Evolutionary conservation across 1,284 basidiomycete genomes (phyloP).

Genomic region (Ustilago shanxiensis): DNA sequence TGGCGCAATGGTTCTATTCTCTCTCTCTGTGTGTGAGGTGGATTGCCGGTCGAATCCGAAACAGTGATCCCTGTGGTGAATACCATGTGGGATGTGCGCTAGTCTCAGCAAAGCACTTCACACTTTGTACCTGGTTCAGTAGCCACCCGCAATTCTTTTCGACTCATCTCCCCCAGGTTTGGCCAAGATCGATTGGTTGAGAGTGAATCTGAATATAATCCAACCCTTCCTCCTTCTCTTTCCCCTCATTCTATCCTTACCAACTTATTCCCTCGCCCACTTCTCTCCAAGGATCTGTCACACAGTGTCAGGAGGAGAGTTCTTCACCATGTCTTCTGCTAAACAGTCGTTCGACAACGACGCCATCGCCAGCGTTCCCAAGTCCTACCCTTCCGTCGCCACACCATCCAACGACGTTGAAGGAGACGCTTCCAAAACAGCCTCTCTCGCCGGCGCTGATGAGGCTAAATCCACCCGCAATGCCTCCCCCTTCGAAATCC

Average conservation of each 20-base stretch:
- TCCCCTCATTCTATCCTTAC: neutral
- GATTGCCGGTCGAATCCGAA: slow-evolving; percentile 9
- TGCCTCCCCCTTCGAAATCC: slow-evolving; percentile 44
- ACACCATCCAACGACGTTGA: slow-evolving; percentile 9
- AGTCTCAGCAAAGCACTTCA: neutral
- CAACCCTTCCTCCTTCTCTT: neutral
- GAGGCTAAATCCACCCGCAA: slow-evolving; percentile 21
- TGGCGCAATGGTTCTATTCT: slow-evolving; percentile 24
- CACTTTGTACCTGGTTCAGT: too few species aligned
- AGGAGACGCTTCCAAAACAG: slow-evolving; percentile 31
- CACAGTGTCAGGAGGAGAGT: slow-evolving; percentile 33
- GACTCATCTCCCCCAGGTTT: slow-evolving; percentile 7
- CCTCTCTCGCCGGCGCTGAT: slow-evolving; percentile 17
- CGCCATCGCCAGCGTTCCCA: slow-evolving; percentile 40
- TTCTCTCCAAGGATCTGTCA: slow-evolving; percentile 37
- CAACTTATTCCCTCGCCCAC: neutral
- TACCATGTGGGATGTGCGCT: slow-evolving; percentile 15
- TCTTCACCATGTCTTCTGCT: slow-evolving; percentile 30
- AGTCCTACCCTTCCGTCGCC: slow-evolving; percentile 24
- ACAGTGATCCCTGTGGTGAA: neutral
- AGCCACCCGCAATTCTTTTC: neutral
- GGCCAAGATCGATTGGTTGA: neutral
- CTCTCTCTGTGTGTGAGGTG: too few species aligned
- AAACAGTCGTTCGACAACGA: slow-evolving; percentile 41
- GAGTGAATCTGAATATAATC: slow-evolving; percentile 15